phyloP scores from a whole-genome alignment of 441 rosid genomes.

The Erodium moschatum region DNA sequence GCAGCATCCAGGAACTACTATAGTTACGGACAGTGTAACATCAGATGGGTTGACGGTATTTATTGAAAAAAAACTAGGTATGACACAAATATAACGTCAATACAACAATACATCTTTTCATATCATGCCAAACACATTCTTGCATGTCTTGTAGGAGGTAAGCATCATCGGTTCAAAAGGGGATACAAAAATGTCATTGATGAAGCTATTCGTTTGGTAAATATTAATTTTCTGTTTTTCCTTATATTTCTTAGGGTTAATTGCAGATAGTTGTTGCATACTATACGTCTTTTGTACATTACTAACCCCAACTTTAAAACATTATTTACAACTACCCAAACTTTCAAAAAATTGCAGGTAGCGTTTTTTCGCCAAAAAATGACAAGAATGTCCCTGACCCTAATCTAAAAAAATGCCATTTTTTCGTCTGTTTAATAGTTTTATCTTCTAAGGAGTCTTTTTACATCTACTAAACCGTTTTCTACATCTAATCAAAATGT shows the following conservation, averaged over 20 bases:
- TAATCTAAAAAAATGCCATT: no score
- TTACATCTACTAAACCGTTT: no score
- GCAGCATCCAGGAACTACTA: constrained; percentile 88
- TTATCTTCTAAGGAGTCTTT: no score
- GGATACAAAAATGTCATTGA: constrained; percentile 96
- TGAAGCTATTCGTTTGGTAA: constrained; percentile 88
- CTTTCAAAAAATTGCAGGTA: no score
- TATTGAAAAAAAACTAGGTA: constrained; percentile 87
- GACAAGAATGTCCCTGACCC: no score
- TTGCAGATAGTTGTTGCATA: no score
- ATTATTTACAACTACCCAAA: no score
- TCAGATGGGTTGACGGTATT: constrained; percentile 82
- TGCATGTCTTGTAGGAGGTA: constrained; percentile 53
- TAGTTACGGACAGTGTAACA: constrained; percentile 95
- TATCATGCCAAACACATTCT: constrained; percentile 16
- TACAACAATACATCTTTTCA: constrained; percentile 11
- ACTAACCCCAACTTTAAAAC: no score
- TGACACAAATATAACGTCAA: constrained; percentile 17
- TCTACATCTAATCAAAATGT: no score
- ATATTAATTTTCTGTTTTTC: constrained; percentile 20
- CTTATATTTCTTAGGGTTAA: neutral
- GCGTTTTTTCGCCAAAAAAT: no score
- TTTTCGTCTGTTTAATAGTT: no score
- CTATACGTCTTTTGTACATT: no score
- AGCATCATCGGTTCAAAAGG: constrained; percentile 92